phyloP scores from a whole-genome alignment of 106 monocot species.

The Platanthera zijinensis region DNA sequence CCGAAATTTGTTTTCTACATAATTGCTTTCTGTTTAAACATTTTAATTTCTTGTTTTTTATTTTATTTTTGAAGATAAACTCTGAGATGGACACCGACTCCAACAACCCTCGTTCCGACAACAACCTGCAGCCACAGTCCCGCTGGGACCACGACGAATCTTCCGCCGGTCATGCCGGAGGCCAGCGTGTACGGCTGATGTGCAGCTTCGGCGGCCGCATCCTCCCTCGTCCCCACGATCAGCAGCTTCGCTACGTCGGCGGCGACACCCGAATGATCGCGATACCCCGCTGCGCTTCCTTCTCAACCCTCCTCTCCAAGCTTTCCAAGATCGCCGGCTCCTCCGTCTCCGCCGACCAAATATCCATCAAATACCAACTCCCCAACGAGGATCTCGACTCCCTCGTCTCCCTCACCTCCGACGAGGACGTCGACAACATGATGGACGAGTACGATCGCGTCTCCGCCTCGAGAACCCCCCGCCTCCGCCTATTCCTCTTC shows the following conservation, averaged over 20 bases:
- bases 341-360: conserved; percentile 1
- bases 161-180: background rate
- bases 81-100: background rate
- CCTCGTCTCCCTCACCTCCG: conserved; percentile 64
- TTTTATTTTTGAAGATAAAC: background rate
- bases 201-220: conserved; percentile 67
- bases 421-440: conserved; percentile 84
- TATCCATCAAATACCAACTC: conserved; percentile 65
- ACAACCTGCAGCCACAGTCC: background rate
- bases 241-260: conserved; percentile 60
- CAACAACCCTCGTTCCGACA: background rate
- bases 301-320: conserved; percentile 42
- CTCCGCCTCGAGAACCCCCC: conserved; percentile 5
- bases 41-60: too few species aligned
- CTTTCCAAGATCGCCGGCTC: conserved; percentile 27
- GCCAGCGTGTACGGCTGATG: conserved; percentile 42
- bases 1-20: too few species aligned
- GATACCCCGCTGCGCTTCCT: conserved; percentile 23
- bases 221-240: conserved; percentile 52
- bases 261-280: conserved; percentile 41
- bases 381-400: conserved; percentile 81
- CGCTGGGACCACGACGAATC: conserved; percentile 5
- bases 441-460: conserved; percentile 68
- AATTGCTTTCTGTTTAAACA: too few species aligned
- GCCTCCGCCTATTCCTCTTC: conserved; percentile 61